Conservation (phyloP, 345 rosid genomes). For the Schrenkiella parvula region DNA sequence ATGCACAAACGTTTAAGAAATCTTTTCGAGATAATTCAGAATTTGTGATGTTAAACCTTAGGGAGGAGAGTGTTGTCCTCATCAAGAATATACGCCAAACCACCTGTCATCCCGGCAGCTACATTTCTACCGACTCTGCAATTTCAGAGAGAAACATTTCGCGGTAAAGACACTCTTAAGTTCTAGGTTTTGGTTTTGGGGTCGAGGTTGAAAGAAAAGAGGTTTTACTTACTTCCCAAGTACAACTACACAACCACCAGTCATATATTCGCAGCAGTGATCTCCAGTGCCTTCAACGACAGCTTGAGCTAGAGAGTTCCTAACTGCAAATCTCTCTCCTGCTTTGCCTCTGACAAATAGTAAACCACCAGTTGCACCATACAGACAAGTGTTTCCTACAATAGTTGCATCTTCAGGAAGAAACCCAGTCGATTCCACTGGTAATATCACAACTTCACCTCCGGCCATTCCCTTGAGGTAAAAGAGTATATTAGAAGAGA, state of each 20-base stretch:
- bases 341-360: slow-evolving; percentile 91
- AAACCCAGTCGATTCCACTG: slow-evolving; percentile 73
- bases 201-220: neutral
- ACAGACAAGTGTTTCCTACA: slow-evolving; percentile 95
- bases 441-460: slow-evolving; percentile 85
- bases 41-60: slow-evolving; percentile 49
- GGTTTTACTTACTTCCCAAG: slow-evolving; percentile 82
- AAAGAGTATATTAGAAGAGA: neutral
- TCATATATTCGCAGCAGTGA: slow-evolving; percentile 98
- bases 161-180: neutral
- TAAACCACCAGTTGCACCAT: slow-evolving; percentile 98
- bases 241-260: slow-evolving; percentile 94
- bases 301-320: slow-evolving; percentile 93
- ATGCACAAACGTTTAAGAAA: neutral
- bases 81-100: slow-evolving; percentile 86
- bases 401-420: slow-evolving; percentile 89
- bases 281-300: slow-evolving; percentile 99
- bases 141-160: slow-evolving; percentile 4
- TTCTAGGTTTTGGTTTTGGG: neutral
- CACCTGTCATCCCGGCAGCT: slow-evolving; percentile 99
- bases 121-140: slow-evolving; percentile 98
- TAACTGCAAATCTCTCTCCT: slow-evolving; percentile 97
- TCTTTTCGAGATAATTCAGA: neutral
- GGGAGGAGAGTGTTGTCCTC: slow-evolving; percentile 83
- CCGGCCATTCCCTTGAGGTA: slow-evolving; percentile 88